phyloP scores from a whole-genome alignment of 768 basidiomycete genomes.

The Mycena haematopus region DNA sequence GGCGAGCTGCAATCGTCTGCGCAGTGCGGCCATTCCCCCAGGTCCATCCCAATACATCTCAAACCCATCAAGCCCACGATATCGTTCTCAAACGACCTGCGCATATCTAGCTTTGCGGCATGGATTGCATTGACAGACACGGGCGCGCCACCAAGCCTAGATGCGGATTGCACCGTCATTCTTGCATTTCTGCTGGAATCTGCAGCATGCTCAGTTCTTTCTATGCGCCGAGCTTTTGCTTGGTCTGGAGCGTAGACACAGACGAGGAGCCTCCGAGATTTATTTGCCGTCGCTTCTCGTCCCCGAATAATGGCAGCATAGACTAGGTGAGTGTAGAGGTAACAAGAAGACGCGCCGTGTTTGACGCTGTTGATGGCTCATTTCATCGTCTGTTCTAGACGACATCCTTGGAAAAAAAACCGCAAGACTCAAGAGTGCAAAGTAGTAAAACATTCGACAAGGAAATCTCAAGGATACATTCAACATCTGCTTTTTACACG shows the following conservation, averaged over 20 bases:
- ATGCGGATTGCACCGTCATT: slow-evolving; percentile 65
- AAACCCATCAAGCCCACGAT: slow-evolving; percentile 60
- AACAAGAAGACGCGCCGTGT: too few relatives aligned
- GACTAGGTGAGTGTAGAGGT: too few relatives aligned
- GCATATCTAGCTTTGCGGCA: slow-evolving; percentile 51
- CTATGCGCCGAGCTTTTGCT: slow-evolving; percentile 65
- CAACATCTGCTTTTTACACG: too few relatives aligned
- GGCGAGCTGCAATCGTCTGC: slow-evolving; percentile 40
- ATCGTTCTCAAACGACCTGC: slow-evolving; percentile 57
- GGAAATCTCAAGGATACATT: too few relatives aligned
- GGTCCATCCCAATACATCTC: slow-evolving; percentile 64
- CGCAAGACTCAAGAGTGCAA: too few relatives aligned
- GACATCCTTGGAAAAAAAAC: too few relatives aligned
- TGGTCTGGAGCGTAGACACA: slow-evolving; percentile 58
- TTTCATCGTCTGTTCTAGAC: too few relatives aligned
- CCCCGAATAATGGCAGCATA: slow-evolving; percentile 56
- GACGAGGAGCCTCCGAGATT: slow-evolving; percentile 75
- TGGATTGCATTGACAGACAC: slow-evolving; percentile 47
- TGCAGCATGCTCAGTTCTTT: slow-evolving; percentile 62
- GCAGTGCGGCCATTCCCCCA: slow-evolving; percentile 57
- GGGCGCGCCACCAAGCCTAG: slow-evolving; percentile 75
- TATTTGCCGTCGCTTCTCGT: slow-evolving; percentile 66
- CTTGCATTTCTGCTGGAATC: slow-evolving; percentile 41
- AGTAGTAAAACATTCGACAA: too few relatives aligned
- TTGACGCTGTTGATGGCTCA: too few relatives aligned